Percentiles rank a stretch among this genome's conserved stretches.
Conservation (phyloP, 495 filamentous ascomycete genomes). For the Lepidopterella palustris region DNA sequence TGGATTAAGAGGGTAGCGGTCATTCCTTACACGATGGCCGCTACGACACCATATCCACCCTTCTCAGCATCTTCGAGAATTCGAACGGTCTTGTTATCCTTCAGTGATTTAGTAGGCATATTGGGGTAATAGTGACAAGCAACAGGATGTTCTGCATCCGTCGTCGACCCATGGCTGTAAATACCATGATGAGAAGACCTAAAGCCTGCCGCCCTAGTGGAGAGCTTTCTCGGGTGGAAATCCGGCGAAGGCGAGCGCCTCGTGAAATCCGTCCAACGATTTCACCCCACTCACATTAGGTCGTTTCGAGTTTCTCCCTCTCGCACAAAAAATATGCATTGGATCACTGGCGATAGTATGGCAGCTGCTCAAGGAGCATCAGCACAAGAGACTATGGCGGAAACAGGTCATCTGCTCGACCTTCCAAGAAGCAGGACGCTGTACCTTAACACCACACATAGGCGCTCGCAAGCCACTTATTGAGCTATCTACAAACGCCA, state of each 20-base stretch:
- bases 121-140: neutral
- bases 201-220: neutral
- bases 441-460: neutral
- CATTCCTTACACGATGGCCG: slow-evolving; percentile 10
- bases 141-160: neutral
- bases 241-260: neutral
- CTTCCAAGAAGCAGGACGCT: neutral
- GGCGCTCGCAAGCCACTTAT: neutral
- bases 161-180: neutral
- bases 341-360: neutral
- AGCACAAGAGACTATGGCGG: neutral
- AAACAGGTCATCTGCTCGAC: neutral
- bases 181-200: neutral
- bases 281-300: neutral
- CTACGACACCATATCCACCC: slow-evolving; percentile 13
- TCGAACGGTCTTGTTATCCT: slow-evolving; percentile 10
- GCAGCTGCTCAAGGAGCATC: neutral
- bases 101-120: neutral
- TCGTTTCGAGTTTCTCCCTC: neutral
- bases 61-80: slow-evolving; percentile 16
- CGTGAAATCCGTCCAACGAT: neutral
- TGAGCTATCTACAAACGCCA: neutral
- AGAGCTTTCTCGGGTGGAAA: neutral
- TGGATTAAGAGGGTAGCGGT: no score
- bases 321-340: neutral